Evolutionary conservation across 768 basidiomycete genomes (phyloP).

Genomic region (Lactarius tabidus): DNA sequence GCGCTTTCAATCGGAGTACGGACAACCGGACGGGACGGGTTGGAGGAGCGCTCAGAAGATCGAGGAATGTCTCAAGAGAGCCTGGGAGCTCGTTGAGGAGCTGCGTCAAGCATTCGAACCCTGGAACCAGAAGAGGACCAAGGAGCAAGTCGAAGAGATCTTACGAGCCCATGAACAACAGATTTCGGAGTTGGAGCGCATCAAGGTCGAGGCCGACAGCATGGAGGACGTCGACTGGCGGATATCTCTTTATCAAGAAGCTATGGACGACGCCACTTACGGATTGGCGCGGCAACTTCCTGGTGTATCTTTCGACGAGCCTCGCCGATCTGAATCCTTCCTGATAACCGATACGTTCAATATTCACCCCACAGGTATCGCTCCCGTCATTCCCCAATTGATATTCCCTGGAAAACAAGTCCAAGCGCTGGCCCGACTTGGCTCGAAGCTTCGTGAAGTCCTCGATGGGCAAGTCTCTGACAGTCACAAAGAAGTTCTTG

Average conservation of each 20-base stretch:
- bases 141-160: neutral
- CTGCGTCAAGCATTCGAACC: slow-evolving; percentile 3
- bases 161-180: neutral
- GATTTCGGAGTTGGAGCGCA: slow-evolving; percentile 8
- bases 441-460: neutral
- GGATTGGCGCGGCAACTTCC: neutral
- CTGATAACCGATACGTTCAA: neutral
- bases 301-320: neutral
- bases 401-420: neutral
- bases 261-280: neutral
- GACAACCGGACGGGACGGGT: neutral
- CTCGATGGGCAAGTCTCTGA: neutral
- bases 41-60: neutral
- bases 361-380: neutral
- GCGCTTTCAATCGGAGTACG: neutral
- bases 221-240: neutral
- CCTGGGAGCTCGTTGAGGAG: neutral
- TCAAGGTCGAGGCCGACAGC: neutral
- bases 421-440: neutral
- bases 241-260: neutral
- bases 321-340: neutral
- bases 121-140: neutral
- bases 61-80: neutral
- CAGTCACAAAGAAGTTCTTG: neutral
- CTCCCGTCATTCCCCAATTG: neutral